Evolutionary conservation across 1,139 yeast genomes (phyloP), one percentile per base, ranked within the genome.

Genomic region (Yamadazyma atmosphaerica): DNA sequence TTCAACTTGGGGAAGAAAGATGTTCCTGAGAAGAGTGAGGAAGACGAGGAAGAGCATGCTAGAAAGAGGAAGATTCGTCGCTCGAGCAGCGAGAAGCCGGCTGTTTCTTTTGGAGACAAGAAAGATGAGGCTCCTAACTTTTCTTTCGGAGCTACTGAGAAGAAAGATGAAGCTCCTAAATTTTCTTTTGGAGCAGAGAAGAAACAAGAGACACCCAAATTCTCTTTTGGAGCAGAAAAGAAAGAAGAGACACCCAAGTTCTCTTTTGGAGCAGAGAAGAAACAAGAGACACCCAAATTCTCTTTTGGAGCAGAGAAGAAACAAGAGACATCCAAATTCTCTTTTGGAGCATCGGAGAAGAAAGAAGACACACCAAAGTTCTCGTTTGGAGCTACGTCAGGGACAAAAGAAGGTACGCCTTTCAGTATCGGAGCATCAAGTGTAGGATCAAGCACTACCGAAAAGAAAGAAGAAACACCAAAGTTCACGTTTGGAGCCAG

Each of bases 141-240:
- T 11, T 43, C 53, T 30, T 53, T 61, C 42, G 68, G 67, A 3
- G 45, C 60, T 12, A 54, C 47, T 12, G 55, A 49, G 4, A 54
- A 48, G n/a, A 54, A 51, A 39, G 48, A 27, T 41, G 45, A 42
- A 38, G 44, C 44, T 22, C 24, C 58, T 12, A 50, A 35, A 15
- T 40, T 45, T 43, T 44, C 51, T 4, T 47, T 53, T 40, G 60
- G 56, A 11, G 53, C 52, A 12, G 33, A 31, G 12, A 19, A 29
- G 23, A 29, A 29, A 29, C 16, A 24, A 7, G 27, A 24, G 11
- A n/a, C 27, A 8, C 27, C 27, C 5, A 24, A 26, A 11, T 26
- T 26, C 14, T 26, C 29, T 5, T 26, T 26, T 14, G n/a, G 29
- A 12, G 14, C 34, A 13, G 34, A 31, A 13, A 33, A 32, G 18